phyloP scores from a whole-genome alignment of 306 rosid species.

The Casuarina glauca region DNA sequence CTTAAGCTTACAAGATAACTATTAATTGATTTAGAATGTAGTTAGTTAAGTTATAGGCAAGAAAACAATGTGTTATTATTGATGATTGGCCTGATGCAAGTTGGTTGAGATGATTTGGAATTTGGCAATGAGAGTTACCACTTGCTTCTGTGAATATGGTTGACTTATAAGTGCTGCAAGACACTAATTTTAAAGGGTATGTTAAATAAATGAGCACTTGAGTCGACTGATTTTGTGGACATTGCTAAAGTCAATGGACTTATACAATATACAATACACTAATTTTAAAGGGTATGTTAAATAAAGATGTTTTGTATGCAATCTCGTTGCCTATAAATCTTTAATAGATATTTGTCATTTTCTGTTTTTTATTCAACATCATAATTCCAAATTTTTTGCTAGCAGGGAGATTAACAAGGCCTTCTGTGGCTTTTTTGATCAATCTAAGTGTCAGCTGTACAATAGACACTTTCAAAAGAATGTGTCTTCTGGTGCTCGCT shows the following conservation, averaged over 20 bases:
- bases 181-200: neutral
- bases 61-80: neutral
- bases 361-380: neutral
- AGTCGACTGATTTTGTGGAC: neutral
- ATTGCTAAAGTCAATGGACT: neutral
- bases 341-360: neutral
- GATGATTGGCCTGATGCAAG: neutral
- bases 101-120: neutral
- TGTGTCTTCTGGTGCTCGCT: slow-evolving; percentile 27
- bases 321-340: neutral
- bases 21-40: neutral
- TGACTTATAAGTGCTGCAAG: neutral
- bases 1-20: neutral
- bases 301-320: neutral
- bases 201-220: neutral
- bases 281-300: no score
- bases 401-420: slow-evolving; percentile 90
- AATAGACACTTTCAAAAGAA: slow-evolving; percentile 40
- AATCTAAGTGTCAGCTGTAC: slow-evolving; percentile 40
- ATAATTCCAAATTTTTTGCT: slow-evolving; percentile 33
- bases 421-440: slow-evolving; percentile 76
- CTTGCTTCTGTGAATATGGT: neutral
- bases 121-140: slow-evolving; percentile 1
- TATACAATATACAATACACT: no score
- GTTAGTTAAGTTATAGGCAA: neutral